phyloP scores from a whole-genome alignment of 148 eudicot genomes.

The Talinum fruticosum region DNA sequence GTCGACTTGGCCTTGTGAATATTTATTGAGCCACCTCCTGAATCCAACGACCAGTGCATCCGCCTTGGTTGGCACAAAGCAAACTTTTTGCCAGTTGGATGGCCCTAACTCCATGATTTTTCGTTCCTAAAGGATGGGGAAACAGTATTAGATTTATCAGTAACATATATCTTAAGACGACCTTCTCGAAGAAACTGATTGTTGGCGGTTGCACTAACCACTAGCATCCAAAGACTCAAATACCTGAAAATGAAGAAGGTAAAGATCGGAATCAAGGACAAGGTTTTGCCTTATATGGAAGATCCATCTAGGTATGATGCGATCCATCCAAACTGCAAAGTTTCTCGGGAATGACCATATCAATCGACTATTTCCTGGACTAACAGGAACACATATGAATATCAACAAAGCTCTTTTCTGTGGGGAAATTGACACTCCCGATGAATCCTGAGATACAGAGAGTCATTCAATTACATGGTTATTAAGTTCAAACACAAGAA shows the following conservation, averaged over 20 bases:
- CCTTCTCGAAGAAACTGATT: neutral
- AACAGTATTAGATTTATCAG: neutral
- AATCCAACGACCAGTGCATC: constrained; percentile 57
- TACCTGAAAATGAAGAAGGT: constrained; percentile 72
- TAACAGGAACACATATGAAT: constrained; percentile 67
- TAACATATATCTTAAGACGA: neutral
- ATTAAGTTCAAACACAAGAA: neutral
- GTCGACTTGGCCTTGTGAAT: constrained; percentile 52
- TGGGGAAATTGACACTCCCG: constrained; percentile 12
- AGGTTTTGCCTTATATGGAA: constrained; percentile 62
- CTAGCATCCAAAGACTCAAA: neutral
- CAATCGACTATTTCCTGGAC: constrained; percentile 72
- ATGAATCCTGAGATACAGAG: constrained; percentile 30
- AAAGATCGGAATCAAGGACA: constrained; percentile 64
- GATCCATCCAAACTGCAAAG: constrained; percentile 62
- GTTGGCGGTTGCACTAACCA: neutral
- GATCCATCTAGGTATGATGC: constrained; percentile 59
- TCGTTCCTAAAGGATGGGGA: constrained; percentile 43
- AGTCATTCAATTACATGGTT: neutral
- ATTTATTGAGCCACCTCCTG: constrained; percentile 68
- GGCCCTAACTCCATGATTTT: constrained; percentile 54
- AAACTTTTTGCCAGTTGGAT: constrained; percentile 64
- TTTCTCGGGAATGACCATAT: constrained; percentile 64
- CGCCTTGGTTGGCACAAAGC: constrained; percentile 65
- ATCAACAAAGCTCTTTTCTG: constrained; percentile 32